Conservation (phyloP, 2,329 filamentous ascomycete species). For the Aplosporella prunicola region DNA sequence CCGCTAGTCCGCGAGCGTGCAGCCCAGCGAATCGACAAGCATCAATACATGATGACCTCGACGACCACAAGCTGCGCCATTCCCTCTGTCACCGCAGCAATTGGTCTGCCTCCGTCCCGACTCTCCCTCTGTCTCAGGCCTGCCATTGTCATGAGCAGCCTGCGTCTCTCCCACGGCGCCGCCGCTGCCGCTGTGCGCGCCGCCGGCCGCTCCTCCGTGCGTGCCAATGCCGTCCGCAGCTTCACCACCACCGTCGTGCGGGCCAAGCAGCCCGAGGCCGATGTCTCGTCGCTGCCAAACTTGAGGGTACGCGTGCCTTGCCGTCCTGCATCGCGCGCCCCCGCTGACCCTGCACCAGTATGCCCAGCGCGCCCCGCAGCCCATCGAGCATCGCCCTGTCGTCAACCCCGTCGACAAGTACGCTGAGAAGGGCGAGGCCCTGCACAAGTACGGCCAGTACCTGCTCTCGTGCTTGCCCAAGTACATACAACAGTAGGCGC, state of each 20-base stretch:
- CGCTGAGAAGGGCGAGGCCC: slow-evolving; percentile 70
- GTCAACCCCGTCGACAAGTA: slow-evolving; percentile 93
- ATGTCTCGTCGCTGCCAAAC: slow-evolving; percentile 35
- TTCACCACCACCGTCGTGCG: slow-evolving; percentile 35
- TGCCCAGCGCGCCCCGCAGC: slow-evolving; percentile 32
- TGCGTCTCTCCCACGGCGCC: slow-evolving; percentile 31
- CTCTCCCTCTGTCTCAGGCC: slow-evolving; percentile 6
- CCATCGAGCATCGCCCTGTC: slow-evolving; percentile 65
- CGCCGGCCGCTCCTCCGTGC: slow-evolving; percentile 21
- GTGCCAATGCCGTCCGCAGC: slow-evolving; percentile 25
- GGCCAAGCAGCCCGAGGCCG: slow-evolving; percentile 35
- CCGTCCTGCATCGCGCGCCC: too few species aligned
- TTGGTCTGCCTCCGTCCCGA: slow-evolving; percentile 17
- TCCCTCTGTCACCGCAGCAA: slow-evolving; percentile 2
- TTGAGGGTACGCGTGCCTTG: slow-evolving; percentile 29
- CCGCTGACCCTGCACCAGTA: slow-evolving; percentile 25
- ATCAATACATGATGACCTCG: slow-evolving; percentile 8
- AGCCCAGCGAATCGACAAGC: slow-evolving; percentile 5
- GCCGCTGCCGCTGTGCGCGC: slow-evolving; percentile 28
- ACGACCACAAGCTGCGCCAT: slow-evolving; percentile 8
- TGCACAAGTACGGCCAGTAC: slow-evolving; percentile 95
- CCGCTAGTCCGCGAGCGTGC: background rate
- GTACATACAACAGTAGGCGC: slow-evolving; percentile 73
- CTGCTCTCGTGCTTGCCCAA: slow-evolving; percentile 94
- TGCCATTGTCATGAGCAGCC: slow-evolving; percentile 35